A percentile compares a stretch with the other conserved stretches of the same genome.
Conservation (phyloP, 495 filamentous ascomycete genomes). For the Haplographium delicatum region DNA sequence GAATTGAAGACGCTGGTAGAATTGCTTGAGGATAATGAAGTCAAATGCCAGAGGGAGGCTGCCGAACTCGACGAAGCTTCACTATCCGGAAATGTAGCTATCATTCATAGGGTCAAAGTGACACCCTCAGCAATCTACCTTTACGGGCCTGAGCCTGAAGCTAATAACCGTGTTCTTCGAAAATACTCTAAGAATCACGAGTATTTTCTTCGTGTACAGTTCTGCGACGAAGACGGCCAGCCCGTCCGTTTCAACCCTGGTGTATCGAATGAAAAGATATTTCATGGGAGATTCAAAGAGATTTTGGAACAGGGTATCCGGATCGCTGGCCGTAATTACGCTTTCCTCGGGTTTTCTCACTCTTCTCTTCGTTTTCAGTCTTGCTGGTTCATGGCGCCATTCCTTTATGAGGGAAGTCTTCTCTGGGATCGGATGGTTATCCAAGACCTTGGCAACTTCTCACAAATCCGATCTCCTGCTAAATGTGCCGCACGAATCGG, state of each 20-base stretch:
- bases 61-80: conserved; percentile 22
- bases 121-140: conserved; percentile 66
- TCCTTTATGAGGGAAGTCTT: conserved; percentile 41
- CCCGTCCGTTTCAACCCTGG: conserved; percentile 51
- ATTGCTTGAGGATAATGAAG: conserved; percentile 36
- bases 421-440: conserved; percentile 50
- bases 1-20: conserved; percentile 36
- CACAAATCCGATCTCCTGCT: conserved; percentile 57
- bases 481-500: conserved; percentile 78
- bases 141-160: conserved; percentile 64
- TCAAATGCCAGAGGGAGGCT: conserved; percentile 22
- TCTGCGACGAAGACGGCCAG: conserved; percentile 68
- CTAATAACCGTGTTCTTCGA: conserved; percentile 68
- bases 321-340: conserved; percentile 58
- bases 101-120: conserved; percentile 57
- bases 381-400: conserved; percentile 71
- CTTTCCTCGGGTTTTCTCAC: conserved; percentile 77
- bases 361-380: conserved; percentile 66
- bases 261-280: conserved; percentile 42
- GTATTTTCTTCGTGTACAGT: conserved; percentile 65
- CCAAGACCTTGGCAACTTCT: conserved; percentile 58
- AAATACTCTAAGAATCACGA: conserved; percentile 58
- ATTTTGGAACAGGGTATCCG: conserved; percentile 51
- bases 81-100: conserved; percentile 27
- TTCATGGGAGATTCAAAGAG: conserved; percentile 56